Evolutionary conservation across 129 eudicot genomes (phyloP).

Genomic region (Saussurea involucrata): DNA sequence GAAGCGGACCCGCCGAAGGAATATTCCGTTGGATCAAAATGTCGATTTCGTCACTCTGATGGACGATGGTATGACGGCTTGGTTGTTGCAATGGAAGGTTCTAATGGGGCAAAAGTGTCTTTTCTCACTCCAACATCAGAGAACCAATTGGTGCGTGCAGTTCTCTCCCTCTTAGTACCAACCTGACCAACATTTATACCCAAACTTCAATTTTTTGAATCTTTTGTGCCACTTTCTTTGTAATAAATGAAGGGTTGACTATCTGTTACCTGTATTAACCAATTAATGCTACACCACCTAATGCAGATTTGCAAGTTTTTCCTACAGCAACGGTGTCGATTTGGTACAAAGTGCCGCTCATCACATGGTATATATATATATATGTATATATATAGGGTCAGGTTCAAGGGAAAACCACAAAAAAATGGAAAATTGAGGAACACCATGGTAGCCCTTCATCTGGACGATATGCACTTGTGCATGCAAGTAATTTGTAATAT

Average conservation of each 20-base stretch:
- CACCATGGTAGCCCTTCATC: too few relatives aligned
- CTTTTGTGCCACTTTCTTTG: neutral
- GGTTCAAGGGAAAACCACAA: too few relatives aligned
- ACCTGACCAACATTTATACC: neutral
- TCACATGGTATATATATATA: slow-evolving; percentile 90
- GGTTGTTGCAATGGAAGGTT: slow-evolving; percentile 63
- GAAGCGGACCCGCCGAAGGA: slow-evolving; percentile 52
- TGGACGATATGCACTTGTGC: too few relatives aligned
- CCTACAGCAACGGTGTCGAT: slow-evolving; percentile 96
- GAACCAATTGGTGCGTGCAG: slow-evolving; percentile 66
- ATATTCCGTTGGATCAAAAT: slow-evolving; percentile 81
- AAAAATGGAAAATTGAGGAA: too few relatives aligned
- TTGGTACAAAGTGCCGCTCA: slow-evolving; percentile 92
- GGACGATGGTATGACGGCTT: slow-evolving; percentile 89
- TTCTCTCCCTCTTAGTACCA: slow-evolving; percentile 11
- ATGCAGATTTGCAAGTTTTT: slow-evolving; percentile 99
- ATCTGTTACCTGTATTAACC: slow-evolving; percentile 25
- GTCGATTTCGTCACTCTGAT: slow-evolving; percentile 88
- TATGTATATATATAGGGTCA: too few relatives aligned
- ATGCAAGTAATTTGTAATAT: too few relatives aligned
- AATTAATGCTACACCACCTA: slow-evolving; percentile 64
- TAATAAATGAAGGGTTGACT: slow-evolving; percentile 5
- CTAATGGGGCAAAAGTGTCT: slow-evolving; percentile 60
- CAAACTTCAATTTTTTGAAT: too few relatives aligned
- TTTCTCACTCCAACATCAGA: slow-evolving; percentile 86